A percentile compares a stretch with the other conserved stretches of the same genome.
phyloP scores from a whole-genome alignment of 2,329 filamentous ascomycete species.

The Colletotrichum sp. region DNA sequence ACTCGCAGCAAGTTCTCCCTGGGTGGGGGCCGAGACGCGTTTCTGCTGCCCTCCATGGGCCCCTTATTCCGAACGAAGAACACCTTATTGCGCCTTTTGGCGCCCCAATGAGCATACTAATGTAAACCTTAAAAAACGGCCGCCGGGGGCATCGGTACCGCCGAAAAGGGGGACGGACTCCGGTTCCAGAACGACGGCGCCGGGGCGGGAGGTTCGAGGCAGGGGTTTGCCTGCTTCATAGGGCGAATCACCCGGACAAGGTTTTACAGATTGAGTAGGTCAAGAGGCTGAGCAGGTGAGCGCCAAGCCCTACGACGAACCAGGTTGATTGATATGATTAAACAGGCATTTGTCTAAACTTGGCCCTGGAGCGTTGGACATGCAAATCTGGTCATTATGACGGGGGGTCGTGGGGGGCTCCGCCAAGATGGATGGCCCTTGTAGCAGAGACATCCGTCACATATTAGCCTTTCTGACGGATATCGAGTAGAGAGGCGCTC shows the following conservation, averaged over 20 bases:
- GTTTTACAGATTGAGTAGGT: slow-evolving; percentile 5
- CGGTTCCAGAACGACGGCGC: background rate
- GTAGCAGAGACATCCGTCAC: background rate
- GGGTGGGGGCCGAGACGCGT: background rate
- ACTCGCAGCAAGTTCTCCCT: background rate
- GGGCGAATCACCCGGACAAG: slow-evolving; percentile 2
- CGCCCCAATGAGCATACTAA: background rate
- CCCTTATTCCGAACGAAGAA: background rate
- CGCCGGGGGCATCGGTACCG: slow-evolving; percentile 5
- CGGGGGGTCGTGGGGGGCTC: background rate
- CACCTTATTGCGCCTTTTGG: background rate
- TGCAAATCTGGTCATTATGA: background rate
- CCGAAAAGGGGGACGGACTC: slow-evolving; percentile 9
- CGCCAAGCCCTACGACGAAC: slow-evolving; percentile 8
- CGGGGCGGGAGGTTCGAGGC: background rate
- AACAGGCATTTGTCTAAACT: background rate
- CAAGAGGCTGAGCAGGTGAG: background rate
- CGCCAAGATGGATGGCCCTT: background rate
- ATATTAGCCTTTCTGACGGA: background rate
- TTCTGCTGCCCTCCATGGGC: background rate
- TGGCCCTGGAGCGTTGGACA: background rate
- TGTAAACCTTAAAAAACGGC: slow-evolving; percentile 11
- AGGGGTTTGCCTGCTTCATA: background rate
- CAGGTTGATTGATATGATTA: slow-evolving; percentile 17
- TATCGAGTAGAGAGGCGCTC: background rate